Evolutionary conservation across 306 rosid genomes (phyloP).

Genomic region (Castanea crenata): DNA sequence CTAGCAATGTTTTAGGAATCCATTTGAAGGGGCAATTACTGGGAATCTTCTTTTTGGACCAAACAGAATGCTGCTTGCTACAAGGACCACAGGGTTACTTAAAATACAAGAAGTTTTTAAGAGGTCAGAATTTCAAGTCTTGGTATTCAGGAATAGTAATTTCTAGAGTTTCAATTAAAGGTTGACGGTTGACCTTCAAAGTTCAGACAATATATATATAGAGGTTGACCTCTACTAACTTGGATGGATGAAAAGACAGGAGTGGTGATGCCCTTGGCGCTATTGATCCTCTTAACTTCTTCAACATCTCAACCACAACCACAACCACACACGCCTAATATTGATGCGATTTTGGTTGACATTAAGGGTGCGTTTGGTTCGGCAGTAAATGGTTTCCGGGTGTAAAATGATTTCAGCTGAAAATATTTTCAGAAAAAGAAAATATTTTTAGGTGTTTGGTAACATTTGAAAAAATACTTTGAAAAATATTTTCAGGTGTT

Average conservation of each 20-base stretch:
- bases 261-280: not conserved
- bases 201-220: not conserved
- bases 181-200: not conserved
- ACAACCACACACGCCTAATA: too few relatives aligned
- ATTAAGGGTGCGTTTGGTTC: too few relatives aligned
- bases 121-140: not conserved
- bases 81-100: not conserved
- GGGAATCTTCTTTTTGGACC: not conserved
- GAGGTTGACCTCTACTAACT: not conserved
- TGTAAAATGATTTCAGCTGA: too few relatives aligned
- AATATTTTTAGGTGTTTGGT: too few relatives aligned
- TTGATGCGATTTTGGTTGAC: too few relatives aligned
- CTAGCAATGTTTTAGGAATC: not conserved
- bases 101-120: not conserved
- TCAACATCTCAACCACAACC: too few relatives aligned
- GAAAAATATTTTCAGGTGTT: too few relatives aligned
- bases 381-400: too few relatives aligned
- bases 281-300: too few relatives aligned
- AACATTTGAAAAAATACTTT: too few relatives aligned
- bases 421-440: too few relatives aligned
- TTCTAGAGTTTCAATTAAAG: not conserved
- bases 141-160: not conserved
- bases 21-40: not conserved
- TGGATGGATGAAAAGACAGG: not conserved
- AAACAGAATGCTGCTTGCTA: not conserved